These are phyloP conservation scores for Eurotiales sp. DNA, from an alignment of 2,329 filamentous ascomycete species.

Conservation along the genomic window DNA sequence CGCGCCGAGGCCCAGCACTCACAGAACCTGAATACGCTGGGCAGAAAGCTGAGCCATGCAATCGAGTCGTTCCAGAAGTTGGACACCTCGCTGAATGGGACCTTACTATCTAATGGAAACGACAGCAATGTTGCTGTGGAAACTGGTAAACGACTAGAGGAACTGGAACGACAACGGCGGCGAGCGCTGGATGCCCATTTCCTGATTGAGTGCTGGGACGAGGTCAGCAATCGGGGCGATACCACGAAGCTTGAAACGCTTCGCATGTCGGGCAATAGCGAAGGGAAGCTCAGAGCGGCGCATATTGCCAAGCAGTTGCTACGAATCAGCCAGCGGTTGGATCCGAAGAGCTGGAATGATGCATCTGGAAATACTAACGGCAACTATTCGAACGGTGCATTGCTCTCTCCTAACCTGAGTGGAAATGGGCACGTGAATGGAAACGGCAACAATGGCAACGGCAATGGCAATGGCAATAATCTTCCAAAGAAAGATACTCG, in stretches of 20 bases:
- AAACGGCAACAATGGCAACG: slow-evolving; percentile 47
- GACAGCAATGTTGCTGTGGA: slow-evolving; percentile 76
- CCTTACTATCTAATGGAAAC: slow-evolving; percentile 35
- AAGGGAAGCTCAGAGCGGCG: slow-evolving; percentile 91
- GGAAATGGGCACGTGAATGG: slow-evolving; percentile 37
- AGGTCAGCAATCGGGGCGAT: slow-evolving; percentile 85
- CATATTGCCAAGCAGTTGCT: slow-evolving; percentile 90
- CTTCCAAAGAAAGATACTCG: slow-evolving; percentile 60
- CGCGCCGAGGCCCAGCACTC: slow-evolving; percentile 90
- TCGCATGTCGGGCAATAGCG: slow-evolving; percentile 74
- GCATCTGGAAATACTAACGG: slow-evolving; percentile 46
- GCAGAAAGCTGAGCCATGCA: slow-evolving; percentile 84
- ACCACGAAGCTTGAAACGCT: slow-evolving; percentile 86
- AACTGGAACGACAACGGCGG: slow-evolving; percentile 86
- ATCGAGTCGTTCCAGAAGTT: slow-evolving; percentile 89
- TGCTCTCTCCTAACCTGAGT: slow-evolving; percentile 21
- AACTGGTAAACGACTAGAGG: slow-evolving; percentile 89
- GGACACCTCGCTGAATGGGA: slow-evolving; percentile 73
- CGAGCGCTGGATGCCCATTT: slow-evolving; percentile 91
- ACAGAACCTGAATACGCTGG: slow-evolving; percentile 81
- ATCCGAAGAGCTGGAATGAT: slow-evolving; percentile 67
- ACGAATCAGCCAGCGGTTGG: slow-evolving; percentile 87
- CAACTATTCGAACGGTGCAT: slow-evolving; percentile 25
- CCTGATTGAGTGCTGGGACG: slow-evolving; percentile 92
- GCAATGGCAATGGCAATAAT: slow-evolving; percentile 46